Percentiles rank a stretch among this genome's conserved stretches.
Conservation (phyloP, 208 protist genomes). For the Acanthamoeba sp. region DNA sequence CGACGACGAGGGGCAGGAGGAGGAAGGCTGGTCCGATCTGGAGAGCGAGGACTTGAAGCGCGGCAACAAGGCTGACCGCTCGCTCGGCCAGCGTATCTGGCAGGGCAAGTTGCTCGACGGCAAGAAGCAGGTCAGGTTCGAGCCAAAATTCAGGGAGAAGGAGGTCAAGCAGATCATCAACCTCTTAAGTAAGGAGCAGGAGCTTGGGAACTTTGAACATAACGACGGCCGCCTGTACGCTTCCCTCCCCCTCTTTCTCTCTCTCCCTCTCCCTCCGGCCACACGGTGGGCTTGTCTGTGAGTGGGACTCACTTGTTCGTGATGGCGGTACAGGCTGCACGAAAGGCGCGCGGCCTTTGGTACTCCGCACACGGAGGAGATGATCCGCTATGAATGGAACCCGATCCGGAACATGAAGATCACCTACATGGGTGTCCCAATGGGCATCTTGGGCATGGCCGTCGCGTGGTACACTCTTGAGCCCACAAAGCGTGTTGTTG, state of each 20-base stretch:
- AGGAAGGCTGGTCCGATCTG: constrained; percentile 52
- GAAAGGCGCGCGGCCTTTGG: neutral
- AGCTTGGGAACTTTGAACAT: neutral
- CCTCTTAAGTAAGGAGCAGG: neutral
- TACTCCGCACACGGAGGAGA: constrained; percentile 53
- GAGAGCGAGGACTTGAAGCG: constrained; percentile 9
- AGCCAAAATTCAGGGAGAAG: constrained; percentile 54
- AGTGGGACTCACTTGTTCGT: too few relatives aligned
- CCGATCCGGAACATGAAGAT: constrained; percentile 73
- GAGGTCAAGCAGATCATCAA: constrained; percentile 52
- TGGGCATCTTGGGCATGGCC: constrained; percentile 43
- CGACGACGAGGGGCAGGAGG: neutral
- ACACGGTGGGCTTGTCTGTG: too few relatives aligned
- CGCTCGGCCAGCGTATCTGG: neutral
- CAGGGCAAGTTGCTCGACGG: constrained; percentile 33
- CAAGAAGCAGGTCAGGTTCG: neutral
- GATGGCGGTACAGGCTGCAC: constrained; percentile 32
- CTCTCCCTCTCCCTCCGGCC: too few relatives aligned
- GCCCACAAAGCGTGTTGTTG: too few relatives aligned
- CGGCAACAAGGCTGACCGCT: neutral
- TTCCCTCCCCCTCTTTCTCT: neutral
- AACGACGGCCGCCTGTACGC: constrained; percentile 14
- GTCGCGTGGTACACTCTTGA: neutral
- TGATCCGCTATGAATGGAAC: constrained; percentile 65
- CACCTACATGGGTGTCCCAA: constrained; percentile 47